Base-by-base conservation (phyloP, 257 asterid genomes). In the Solanum lignicaule region DNA sequence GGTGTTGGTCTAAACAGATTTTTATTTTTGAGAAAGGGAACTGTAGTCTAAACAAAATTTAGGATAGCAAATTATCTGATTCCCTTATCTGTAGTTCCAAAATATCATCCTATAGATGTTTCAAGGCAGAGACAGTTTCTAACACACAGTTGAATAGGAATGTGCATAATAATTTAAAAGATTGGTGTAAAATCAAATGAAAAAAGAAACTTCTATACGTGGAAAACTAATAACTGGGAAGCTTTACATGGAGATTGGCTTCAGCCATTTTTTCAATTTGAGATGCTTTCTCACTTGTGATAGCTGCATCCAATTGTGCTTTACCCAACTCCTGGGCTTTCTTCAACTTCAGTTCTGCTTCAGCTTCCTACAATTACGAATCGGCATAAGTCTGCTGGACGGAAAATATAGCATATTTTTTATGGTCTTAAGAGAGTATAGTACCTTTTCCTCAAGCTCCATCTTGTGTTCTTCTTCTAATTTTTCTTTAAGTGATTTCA, bases 241-340 rank as follows among this genome's bases (percentile, higher is more conserved):
- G 88, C 33, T 91, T 72, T 95, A 97, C 99, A 92, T 97, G 90
- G 88, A 97, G 93, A 91, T 95, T 95, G 69, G 98, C 99, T 91
- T 97, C 99, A 12, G 98, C 95, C 99, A 97, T 95, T 92, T 95
- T 95, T 89, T 97, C 99, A 86, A 97, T 93, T 92, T 94, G 98
- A 91, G 98, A 95, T 88, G 98, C 98, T 91, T 97, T 97, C 93
- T 97, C 99, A 86, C 93, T 93, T 38, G 98, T 95, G 91, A 95
- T 91, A 91, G 99, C 98, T 38, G 99, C 95, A 89, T 95, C 92
- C 90, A 95, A 84, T 91, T 97, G 96, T 89, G 96, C 98, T 91
- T 93, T 92, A 66, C 95, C 94, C 82, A 94, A 91, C 92, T 93
- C 96, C 89, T 92, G 94, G 90, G 90, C 88, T 90, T 95, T 91